These are phyloP conservation scores for Fusarium sulawesiense DNA, from an alignment of 2,329 filamentous ascomycete species.

Conservation along the genomic window DNA sequence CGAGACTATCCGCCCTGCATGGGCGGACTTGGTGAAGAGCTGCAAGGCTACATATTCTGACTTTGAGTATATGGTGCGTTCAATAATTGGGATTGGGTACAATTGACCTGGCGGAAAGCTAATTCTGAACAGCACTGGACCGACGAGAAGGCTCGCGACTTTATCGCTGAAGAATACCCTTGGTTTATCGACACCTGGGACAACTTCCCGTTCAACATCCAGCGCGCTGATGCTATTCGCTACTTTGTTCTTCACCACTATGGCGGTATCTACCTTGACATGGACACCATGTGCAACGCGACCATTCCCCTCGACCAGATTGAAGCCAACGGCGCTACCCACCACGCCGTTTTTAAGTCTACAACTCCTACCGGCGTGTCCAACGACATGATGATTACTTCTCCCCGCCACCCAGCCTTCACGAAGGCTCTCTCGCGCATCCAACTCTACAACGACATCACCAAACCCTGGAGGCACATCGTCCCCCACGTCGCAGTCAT, in stretches of 20 bases:
- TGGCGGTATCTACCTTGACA: constrained; percentile 79
- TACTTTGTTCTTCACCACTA: constrained; percentile 80
- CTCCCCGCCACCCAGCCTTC: constrained; percentile 81
- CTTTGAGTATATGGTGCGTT: constrained; percentile 76
- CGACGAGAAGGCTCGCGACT: constrained; percentile 72
- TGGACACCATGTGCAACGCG: constrained; percentile 50
- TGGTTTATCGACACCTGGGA: constrained; percentile 79
- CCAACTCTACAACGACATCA: constrained; percentile 67
- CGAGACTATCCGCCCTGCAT: constrained; percentile 73
- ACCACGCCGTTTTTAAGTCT: constrained; percentile 50
- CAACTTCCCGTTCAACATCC: constrained; percentile 76
- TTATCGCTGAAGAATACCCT: constrained; percentile 75
- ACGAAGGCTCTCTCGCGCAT: constrained; percentile 74
- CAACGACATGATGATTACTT: constrained; percentile 82
- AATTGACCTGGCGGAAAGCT: neutral
- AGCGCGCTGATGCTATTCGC: constrained; percentile 77
- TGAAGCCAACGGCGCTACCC: constrained; percentile 36
- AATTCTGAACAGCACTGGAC: constrained; percentile 72
- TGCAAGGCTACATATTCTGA: constrained; percentile 75
- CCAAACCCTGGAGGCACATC: constrained; percentile 71
- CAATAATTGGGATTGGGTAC: neutral
- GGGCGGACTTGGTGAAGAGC: constrained; percentile 72
- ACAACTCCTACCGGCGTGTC: constrained; percentile 82
- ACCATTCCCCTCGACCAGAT: constrained; percentile 46
- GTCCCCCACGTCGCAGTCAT: constrained; percentile 80